Conservation (phyloP, 2,329 filamentous ascomycete species). For the Neofusicoccum umdonicola region DNA sequence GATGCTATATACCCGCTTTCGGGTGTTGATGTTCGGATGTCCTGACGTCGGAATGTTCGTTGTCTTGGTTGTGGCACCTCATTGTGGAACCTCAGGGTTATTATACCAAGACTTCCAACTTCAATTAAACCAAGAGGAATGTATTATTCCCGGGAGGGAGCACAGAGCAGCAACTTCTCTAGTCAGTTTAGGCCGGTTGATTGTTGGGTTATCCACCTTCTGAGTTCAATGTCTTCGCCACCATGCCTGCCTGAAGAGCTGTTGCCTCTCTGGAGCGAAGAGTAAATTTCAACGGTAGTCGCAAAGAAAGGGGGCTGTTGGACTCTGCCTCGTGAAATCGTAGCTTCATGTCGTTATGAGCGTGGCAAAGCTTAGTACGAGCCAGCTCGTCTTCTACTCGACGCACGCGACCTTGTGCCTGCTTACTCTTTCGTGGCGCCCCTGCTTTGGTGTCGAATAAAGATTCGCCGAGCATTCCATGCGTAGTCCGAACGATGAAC, state of each 20-base stretch:
- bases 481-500: neutral
- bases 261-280: no score
- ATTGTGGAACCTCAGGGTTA: no score
- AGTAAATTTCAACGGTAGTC: no score
- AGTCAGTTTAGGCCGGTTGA: no score
- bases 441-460: neutral
- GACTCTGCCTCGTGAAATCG: no score
- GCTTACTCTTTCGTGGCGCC: neutral
- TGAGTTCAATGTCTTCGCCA: neutral
- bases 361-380: neutral
- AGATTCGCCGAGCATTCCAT: neutral
- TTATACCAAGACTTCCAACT: neutral
- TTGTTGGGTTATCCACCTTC: no score
- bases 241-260: neutral
- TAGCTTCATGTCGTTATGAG: neutral
- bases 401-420: no score
- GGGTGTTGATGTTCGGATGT: neutral
- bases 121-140: neutral
- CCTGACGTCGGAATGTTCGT: neutral
- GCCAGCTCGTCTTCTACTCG: neutral
- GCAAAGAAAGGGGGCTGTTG: no score
- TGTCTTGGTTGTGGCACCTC: no score
- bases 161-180: no score
- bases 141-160: neutral
- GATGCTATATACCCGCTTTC: constrained; percentile 11